These are phyloP conservation scores for Emiliania huxleyi DNA, from an alignment of 78 protist species.

Conservation along the genomic window DNA sequence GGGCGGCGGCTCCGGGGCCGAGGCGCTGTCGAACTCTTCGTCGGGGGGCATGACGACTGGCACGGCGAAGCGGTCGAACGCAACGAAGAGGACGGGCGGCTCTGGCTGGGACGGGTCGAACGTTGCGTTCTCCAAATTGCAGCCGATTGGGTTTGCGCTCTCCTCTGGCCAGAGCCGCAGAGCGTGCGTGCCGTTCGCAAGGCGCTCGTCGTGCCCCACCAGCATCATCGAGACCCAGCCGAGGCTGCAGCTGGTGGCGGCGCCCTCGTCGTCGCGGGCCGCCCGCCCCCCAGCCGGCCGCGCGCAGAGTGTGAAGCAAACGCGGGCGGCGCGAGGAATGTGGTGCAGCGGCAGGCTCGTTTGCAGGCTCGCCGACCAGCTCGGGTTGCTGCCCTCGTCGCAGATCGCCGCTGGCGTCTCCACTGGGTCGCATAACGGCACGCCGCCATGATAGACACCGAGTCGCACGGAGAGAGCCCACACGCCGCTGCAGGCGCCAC, in stretches of 20 bases:
- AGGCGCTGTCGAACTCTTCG: no score
- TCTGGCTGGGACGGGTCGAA: neutral
- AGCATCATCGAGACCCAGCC: neutral
- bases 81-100: neutral
- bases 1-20: no score
- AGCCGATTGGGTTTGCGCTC: neutral
- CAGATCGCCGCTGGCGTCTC: no score
- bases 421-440: no score
- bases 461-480: no score
- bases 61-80: neutral
- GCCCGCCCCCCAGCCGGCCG: neutral
- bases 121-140: neutral
- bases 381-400: no score
- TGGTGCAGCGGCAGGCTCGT: neutral
- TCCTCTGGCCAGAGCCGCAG: neutral
- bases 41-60: neutral
- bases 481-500: no score
- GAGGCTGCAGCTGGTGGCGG: neutral
- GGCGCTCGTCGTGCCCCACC: neutral
- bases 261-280: neutral
- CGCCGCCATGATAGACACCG: no score
- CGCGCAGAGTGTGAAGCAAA: constrained; percentile 21
- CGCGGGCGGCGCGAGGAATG: constrained; percentile 37
- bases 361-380: no score
- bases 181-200: neutral